These are phyloP conservation scores for Persicaria tinctoria DNA, from an alignment of 148 eudicot species.

Conservation along the genomic window DNA sequence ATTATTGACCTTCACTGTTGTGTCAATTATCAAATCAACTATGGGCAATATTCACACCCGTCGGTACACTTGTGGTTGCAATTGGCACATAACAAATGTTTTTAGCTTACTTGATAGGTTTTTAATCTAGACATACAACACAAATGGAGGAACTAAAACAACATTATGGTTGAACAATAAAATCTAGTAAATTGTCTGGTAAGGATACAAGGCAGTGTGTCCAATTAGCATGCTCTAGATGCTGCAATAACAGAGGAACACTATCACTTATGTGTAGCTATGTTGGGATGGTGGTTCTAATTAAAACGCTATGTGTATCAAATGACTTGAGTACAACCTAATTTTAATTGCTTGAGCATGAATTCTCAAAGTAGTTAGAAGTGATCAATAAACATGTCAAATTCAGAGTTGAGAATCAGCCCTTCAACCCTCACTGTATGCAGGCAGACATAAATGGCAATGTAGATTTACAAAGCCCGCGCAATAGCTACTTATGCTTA, in stretches of 20 bases:
- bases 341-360: not conserved
- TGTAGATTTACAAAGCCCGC: not conserved
- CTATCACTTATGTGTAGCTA: not conserved
- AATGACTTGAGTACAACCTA: not conserved
- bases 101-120: no score
- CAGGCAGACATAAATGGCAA: not conserved
- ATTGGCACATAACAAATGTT: no score
- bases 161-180: not conserved
- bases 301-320: not conserved
- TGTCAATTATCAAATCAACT: no score
- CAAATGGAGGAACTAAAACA: not conserved
- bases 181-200: not conserved
- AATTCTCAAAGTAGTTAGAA: not conserved
- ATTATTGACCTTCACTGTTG: no score
- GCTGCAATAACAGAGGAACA: not conserved
- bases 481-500: no score
- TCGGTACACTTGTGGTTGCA: no score
- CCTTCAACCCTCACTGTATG: not conserved
- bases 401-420: not conserved
- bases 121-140: not conserved
- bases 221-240: not conserved
- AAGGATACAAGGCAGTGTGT: not conserved
- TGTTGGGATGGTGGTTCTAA: not conserved
- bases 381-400: not conserved
- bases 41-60: no score